These are phyloP conservation scores for Paspalum vaginatum DNA, from an alignment of 176 grass and related monocot genomes.

Conservation along the genomic window DNA sequence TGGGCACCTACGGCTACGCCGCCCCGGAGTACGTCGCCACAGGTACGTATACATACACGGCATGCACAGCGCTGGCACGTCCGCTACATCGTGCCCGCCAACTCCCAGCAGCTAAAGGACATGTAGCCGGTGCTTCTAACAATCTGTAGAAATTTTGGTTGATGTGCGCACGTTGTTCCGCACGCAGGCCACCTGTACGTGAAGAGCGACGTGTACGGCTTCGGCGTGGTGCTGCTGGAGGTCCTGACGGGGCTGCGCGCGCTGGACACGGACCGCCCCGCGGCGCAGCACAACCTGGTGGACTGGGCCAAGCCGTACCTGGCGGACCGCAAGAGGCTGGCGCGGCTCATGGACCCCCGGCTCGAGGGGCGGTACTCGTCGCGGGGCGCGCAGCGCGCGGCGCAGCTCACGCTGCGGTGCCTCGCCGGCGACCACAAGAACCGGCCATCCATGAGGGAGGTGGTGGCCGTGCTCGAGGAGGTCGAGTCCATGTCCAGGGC, in stretches of 20 bases:
- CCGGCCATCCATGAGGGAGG: conserved; percentile 76
- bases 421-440: conserved; percentile 58
- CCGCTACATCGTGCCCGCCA: no score
- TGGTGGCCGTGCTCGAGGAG: conserved; percentile 55
- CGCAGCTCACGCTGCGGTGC: conserved; percentile 63
- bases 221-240: conserved; percentile 84
- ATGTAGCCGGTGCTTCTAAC: no score
- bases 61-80: no score
- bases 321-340: conserved; percentile 51
- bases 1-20: conserved; percentile 90
- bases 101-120: no score
- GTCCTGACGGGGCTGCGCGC: conserved; percentile 65
- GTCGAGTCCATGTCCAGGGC: conserved; percentile 51
- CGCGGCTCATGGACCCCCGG: conserved; percentile 66
- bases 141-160: no score
- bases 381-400: conserved; percentile 51
- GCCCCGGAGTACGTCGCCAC: conserved; percentile 86
- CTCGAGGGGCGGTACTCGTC: conserved; percentile 66
- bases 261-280: conserved; percentile 62
- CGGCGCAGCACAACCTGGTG: conserved; percentile 59
- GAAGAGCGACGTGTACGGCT: conserved; percentile 87
- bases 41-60: conserved; percentile 6
- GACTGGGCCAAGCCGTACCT: conserved; percentile 70
- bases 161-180: no score
- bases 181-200: conserved; percentile 73